These are phyloP conservation scores for Alloascoidea africana DNA, from an alignment of 805 yeast genomes.

Conservation along the genomic window DNA sequence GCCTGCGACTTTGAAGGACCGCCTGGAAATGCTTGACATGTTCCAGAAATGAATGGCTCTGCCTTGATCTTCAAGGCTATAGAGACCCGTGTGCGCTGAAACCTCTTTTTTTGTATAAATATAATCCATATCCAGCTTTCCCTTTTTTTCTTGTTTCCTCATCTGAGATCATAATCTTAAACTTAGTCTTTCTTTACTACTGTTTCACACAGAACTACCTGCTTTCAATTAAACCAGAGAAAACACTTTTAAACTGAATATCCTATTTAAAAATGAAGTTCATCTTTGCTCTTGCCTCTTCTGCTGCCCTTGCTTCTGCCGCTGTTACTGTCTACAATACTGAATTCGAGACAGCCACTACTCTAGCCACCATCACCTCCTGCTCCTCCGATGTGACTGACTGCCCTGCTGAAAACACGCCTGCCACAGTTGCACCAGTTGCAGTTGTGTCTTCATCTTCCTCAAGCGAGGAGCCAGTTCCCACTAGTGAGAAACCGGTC, in stretches of 20 bases:
- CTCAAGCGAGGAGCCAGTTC: neutral
- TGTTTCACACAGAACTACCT: too few relatives aligned
- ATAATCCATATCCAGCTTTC: too few relatives aligned
- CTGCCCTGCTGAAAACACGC: slow-evolving; percentile 24
- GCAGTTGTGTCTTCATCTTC: neutral
- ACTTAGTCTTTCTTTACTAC: too few relatives aligned
- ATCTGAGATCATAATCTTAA: too few relatives aligned
- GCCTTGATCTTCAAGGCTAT: too few relatives aligned
- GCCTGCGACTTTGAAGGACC: too few relatives aligned
- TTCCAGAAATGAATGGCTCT: too few relatives aligned
- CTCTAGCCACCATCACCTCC: slow-evolving; percentile 30
- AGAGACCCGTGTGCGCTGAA: too few relatives aligned
- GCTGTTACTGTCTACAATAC: slow-evolving; percentile 7
- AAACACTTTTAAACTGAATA: too few relatives aligned
- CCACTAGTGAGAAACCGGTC: slow-evolving; percentile 18
- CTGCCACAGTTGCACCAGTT: neutral
- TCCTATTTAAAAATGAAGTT: neutral
- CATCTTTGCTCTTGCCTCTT: slow-evolving; percentile 16
- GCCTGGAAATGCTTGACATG: too few relatives aligned
- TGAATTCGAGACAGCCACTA: slow-evolving; percentile 19
- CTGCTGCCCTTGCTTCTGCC: slow-evolving; percentile 14
- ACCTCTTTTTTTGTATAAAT: too few relatives aligned
- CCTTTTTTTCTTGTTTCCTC: too few relatives aligned
- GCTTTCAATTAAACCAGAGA: neutral
- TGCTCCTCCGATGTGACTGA: slow-evolving; percentile 29